Base-by-base conservation (phyloP, 2,329 filamentous ascomycete genomes). In the Trichoderma sp. region DNA sequence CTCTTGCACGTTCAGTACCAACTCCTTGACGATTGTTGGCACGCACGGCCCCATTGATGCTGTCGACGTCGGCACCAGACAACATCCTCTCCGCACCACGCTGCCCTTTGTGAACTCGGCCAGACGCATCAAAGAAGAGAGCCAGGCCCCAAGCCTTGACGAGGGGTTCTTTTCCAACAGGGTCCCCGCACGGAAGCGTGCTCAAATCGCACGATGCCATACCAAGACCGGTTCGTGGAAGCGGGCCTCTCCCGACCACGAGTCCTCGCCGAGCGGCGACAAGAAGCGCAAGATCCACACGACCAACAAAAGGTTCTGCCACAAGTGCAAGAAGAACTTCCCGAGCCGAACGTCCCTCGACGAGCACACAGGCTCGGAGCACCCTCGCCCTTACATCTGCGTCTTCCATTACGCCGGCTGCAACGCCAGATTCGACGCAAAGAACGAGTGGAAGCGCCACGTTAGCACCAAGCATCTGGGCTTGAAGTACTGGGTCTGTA, bases 371-470 rank as follows among this genome's bases (percentile, higher is more conserved):
- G 55, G 20, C 55, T 26, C 84, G 70, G 80, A 85, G 30, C 88
- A 91, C 76, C 86, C 84, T 2, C 86, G 88, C 1, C 86, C 88
- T 0, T 96, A 95, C 77, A 85, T 86, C 28, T 98, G 95, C 80
- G 90, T 93, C 71, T 94, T 98, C 79, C 84, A 88, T 34, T 90
- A 88, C 70, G 96, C 94, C 71, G 92, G 92, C 39, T 98, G 95
- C 82, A 74, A 73, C 1, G 88, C 90, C 3, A 90, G 86, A 0
- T 97, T 97, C 77, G 86, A 88, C 3, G 91, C 87, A 75, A 97
- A 97, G 83, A 97, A 97, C 79, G 95, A 98, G 80, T 98, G 95
- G 95, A 98, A 98, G 81, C 90, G 95, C 0, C 95, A 98, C 78
- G 89, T 95, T 76, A 84, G 85, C 36, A 92, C 92, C 0, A 92